A percentile compares a stretch with the other conserved stretches of the same genome.
phyloP scores from a whole-genome alignment of 495 filamentous ascomycete genomes.

The Hapsidospora chrysogenum region DNA sequence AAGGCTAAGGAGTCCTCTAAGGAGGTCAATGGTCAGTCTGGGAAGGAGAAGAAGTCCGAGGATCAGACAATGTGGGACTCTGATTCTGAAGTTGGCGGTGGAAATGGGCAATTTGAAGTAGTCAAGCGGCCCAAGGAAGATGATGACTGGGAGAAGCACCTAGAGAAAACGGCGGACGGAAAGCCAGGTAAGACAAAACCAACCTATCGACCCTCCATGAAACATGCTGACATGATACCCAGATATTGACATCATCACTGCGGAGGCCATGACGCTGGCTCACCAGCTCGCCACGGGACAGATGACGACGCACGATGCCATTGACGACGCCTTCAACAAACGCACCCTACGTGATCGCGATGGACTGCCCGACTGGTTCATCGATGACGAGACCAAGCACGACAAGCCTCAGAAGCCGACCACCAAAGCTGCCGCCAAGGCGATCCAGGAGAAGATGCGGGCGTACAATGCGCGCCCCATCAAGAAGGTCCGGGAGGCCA shows the following conservation, averaged over 20 bases:
- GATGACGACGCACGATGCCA: slow-evolving; percentile 54
- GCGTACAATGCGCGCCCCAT: slow-evolving; percentile 93
- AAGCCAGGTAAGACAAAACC: slow-evolving; percentile 39
- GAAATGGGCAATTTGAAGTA: slow-evolving; percentile 33
- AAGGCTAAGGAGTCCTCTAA: too few relatives aligned
- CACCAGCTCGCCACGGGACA: slow-evolving; percentile 79
- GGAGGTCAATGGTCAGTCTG: too few relatives aligned
- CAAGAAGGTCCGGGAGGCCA: slow-evolving; percentile 97
- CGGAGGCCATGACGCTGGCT: slow-evolving; percentile 96
- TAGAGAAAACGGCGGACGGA: slow-evolving; percentile 50
- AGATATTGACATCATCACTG: slow-evolving; percentile 97
- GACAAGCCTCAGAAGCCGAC: slow-evolving; percentile 74
- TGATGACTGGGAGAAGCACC: slow-evolving; percentile 50
- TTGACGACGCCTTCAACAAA: slow-evolving; percentile 90
- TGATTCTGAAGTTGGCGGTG: slow-evolving; percentile 28
- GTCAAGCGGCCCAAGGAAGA: slow-evolving; percentile 34
- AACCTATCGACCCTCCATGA: slow-evolving; percentile 1
- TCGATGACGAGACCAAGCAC: slow-evolving; percentile 79
- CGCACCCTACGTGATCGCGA: slow-evolving; percentile 80
- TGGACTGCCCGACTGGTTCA: slow-evolving; percentile 94
- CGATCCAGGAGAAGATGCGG: slow-evolving; percentile 90
- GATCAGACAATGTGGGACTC: too few relatives aligned
- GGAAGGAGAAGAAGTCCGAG: too few relatives aligned
- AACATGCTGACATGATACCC: slow-evolving; percentile 15
- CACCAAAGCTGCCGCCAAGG: slow-evolving; percentile 70